Percentiles rank a stretch among this genome's conserved stretches.
Evolutionary conservation across 495 filamentous ascomycete species (phyloP).

Genomic region (Hyaloscypha hepaticicola): DNA sequence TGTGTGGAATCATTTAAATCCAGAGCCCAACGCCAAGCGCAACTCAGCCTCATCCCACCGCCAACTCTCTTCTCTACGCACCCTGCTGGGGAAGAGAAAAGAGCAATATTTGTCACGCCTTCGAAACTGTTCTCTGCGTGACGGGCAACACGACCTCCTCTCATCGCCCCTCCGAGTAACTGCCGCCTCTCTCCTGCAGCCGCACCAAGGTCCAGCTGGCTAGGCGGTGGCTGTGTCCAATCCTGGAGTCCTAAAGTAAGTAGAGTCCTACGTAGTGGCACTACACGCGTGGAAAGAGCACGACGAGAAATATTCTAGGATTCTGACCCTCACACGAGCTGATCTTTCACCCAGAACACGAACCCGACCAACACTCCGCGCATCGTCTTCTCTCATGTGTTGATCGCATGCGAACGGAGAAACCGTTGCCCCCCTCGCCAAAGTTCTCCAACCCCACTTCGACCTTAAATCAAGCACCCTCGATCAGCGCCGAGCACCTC

Average conservation of each 20-base stretch:
- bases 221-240: background rate
- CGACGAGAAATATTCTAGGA: slow-evolving; percentile 14
- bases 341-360: background rate
- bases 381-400: slow-evolving; percentile 12
- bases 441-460: slow-evolving; percentile 27
- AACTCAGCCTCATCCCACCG: background rate
- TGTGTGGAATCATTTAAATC: background rate
- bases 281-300: slow-evolving; percentile 10
- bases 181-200: background rate
- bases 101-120: background rate
- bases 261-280: background rate
- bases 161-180: background rate
- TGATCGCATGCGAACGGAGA: slow-evolving; percentile 15
- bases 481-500: slow-evolving; percentile 6
- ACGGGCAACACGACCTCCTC: no score
- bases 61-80: background rate
- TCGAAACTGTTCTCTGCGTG: background rate
- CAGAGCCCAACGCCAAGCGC: background rate
- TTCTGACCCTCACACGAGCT: background rate
- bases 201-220: background rate
- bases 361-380: slow-evolving; percentile 3
- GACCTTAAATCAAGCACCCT: slow-evolving; percentile 15
- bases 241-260: no score
- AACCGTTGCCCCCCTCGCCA: slow-evolving; percentile 13
- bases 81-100: background rate